Conservation (phyloP, 2,329 filamentous ascomycete species). For the Ophioceras dolichostomum region DNA sequence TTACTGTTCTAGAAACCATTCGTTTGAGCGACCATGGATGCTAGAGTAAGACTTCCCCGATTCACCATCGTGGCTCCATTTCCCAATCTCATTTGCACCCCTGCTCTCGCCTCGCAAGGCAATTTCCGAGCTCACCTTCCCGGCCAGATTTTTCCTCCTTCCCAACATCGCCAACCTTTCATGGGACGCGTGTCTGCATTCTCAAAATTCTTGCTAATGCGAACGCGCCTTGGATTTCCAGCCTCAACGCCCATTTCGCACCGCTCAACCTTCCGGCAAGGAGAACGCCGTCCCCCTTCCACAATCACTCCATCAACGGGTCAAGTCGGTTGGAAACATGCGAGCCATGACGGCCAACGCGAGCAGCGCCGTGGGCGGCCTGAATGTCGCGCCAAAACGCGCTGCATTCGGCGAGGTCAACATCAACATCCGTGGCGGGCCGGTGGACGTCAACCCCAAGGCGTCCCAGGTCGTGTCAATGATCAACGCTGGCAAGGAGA, state of each 20-base stretch:
- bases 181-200: no score
- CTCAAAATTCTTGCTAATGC: no score
- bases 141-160: no score
- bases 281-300: constrained; percentile 54
- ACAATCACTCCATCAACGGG: constrained; percentile 61
- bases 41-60: constrained; percentile 21
- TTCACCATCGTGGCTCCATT: no score
- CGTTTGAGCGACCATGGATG: constrained; percentile 26
- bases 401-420: constrained; percentile 74
- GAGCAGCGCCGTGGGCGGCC: constrained; percentile 27
- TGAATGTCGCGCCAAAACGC: constrained; percentile 60
- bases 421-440: constrained; percentile 41
- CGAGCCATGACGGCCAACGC: constrained; percentile 24
- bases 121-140: no score
- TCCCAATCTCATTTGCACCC: no score
- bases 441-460: constrained; percentile 13
- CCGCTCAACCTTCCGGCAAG: constrained; percentile 29
- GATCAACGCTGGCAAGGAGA: constrained; percentile 21
- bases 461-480: constrained; percentile 14
- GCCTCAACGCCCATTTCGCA: constrained; percentile 56
- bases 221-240: no score
- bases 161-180: no score
- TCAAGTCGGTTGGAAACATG: constrained; percentile 66
- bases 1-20: no score
- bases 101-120: no score